A percentile compares a stretch with the other conserved stretches of the same genome.
Conservation (phyloP, 257 asterid genomes). For the Linderniella brevidens region DNA sequence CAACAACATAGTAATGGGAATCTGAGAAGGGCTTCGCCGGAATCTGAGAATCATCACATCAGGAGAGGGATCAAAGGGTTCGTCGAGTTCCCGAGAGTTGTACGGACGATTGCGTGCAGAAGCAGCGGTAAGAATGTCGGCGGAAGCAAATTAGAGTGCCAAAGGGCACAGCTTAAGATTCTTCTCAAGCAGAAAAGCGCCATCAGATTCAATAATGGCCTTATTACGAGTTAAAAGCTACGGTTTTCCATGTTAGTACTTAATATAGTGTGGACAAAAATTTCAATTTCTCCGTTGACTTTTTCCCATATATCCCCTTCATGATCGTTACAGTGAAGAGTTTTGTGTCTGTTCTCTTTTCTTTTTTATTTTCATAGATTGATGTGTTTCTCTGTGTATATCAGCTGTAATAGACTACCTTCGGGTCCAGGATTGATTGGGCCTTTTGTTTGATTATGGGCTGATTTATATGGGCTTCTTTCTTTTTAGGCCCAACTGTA, state of each 20-base stretch:
- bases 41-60: slow-evolving; percentile 69
- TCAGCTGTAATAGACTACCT: no score
- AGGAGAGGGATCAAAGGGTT: slow-evolving; percentile 78
- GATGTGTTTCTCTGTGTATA: no score
- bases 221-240: slow-evolving; percentile 24
- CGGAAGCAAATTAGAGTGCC: slow-evolving; percentile 60
- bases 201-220: slow-evolving; percentile 19
- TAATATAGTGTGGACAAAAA: no score
- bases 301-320: no score
- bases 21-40: slow-evolving; percentile 19
- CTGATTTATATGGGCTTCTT: no score
- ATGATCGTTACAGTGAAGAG: no score
- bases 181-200: slow-evolving; percentile 41
- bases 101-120: slow-evolving; percentile 57
- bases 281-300: no score
- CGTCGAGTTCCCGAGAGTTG: slow-evolving; percentile 73
- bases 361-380: no score
- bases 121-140: slow-evolving; percentile 41
- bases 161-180: slow-evolving; percentile 64
- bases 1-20: slow-evolving; percentile 1
- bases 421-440: no score
- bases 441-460: no score
- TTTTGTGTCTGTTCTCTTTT: no score
- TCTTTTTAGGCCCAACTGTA: no score
- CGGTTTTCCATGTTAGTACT: background rate